Conservation (phyloP, 2,329 filamentous ascomycete species). For the Pseudogymnoascus sp. region DNA sequence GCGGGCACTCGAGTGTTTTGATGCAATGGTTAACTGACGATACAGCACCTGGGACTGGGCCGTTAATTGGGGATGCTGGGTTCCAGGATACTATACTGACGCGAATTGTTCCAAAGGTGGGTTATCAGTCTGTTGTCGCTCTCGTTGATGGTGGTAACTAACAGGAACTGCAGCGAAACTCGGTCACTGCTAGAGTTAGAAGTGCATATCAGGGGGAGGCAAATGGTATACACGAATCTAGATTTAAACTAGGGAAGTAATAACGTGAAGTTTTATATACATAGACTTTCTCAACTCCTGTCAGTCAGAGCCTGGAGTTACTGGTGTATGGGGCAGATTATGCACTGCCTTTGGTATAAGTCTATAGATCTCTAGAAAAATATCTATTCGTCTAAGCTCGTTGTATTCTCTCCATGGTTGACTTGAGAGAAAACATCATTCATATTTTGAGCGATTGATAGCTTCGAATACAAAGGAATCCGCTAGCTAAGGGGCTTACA, state of each 20-base stretch:
- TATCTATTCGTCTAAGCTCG: no score
- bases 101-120: not conserved
- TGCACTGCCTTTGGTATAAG: no score
- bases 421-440: no score
- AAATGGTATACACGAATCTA: not conserved
- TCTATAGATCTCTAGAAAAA: no score
- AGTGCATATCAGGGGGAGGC: not conserved
- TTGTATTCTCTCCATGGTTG: no score
- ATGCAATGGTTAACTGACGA: not conserved
- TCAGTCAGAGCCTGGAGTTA: not conserved
- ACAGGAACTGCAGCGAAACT: not conserved
- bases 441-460: no score
- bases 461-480: no score
- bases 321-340: no score
- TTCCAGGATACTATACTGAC: not conserved
- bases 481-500: no score
- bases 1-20: not conserved
- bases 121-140: not conserved
- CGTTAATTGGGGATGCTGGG: not conserved
- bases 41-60: not conserved
- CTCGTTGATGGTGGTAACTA: not conserved
- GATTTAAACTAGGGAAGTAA: not conserved
- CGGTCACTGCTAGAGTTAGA: not conserved
- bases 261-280: not conserved
- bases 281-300: not conserved